Evolutionary conservation across 2,329 filamentous ascomycete genomes (phyloP).

Genomic region (Microsporum canis): DNA sequence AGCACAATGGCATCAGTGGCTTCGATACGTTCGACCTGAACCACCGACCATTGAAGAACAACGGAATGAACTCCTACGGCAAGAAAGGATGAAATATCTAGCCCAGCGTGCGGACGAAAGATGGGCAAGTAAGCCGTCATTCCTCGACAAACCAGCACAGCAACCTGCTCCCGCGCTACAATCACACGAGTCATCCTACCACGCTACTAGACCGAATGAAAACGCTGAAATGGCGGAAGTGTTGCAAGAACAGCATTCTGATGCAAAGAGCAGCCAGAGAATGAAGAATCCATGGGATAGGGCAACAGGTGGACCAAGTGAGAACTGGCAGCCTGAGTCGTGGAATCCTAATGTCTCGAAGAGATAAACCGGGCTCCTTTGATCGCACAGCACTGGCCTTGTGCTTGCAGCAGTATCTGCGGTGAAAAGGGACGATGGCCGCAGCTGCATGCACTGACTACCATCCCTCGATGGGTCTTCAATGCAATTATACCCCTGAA

Average conservation of each 20-base stretch:
- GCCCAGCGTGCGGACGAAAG: constrained; percentile 49
- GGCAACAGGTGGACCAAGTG: constrained; percentile 44
- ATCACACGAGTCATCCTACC: constrained; percentile 32
- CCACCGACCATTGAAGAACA: constrained; percentile 50
- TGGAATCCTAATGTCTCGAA: constrained; percentile 46
- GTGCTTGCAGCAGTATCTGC: neutral
- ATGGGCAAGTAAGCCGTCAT: constrained; percentile 50
- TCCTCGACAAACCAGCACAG: constrained; percentile 45
- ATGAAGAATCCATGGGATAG: constrained; percentile 47
- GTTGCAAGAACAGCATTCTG: constrained; percentile 17
- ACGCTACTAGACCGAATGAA: constrained; percentile 16
- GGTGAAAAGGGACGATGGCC: neutral
- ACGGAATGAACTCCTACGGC: constrained; percentile 44
- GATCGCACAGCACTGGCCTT: neutral
- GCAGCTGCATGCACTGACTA: neutral
- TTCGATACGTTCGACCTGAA: constrained; percentile 48
- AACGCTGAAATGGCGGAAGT: constrained; percentile 24
- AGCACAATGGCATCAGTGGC: constrained; percentile 60
- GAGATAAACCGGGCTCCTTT: constrained; percentile 17
- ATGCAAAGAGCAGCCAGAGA: constrained; percentile 11
- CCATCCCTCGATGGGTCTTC: neutral
- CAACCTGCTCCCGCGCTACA: constrained; percentile 36
- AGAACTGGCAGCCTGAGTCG: constrained; percentile 55
- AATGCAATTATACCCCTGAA: neutral
- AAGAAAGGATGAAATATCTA: constrained; percentile 48